Conservation (phyloP, 2,329 filamentous ascomycete species). For the Cordyceps farinosa region DNA sequence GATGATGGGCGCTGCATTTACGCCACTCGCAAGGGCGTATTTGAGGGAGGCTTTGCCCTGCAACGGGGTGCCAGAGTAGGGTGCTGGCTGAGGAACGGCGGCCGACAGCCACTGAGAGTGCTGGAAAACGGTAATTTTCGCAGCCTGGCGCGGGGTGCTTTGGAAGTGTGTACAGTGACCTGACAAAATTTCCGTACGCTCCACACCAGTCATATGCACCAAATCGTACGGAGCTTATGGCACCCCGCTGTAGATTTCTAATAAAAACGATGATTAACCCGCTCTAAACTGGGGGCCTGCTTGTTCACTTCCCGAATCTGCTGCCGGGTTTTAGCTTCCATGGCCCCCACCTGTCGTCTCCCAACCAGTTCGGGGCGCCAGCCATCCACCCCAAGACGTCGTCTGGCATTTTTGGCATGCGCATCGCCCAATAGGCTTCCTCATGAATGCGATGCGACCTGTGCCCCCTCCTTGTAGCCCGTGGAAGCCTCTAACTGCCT, state of each 20-base stretch:
- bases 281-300: neutral
- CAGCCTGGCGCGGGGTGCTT: too few relatives aligned
- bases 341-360: slow-evolving; percentile 1
- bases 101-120: neutral
- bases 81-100: neutral
- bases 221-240: too few relatives aligned
- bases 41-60: neutral
- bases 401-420: neutral
- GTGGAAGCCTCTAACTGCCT: neutral
- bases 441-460: neutral
- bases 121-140: neutral
- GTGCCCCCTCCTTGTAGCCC: neutral
- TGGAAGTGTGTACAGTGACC: neutral
- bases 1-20: neutral
- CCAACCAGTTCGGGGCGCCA: neutral
- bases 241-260: too few relatives aligned
- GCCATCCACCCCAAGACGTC: neutral
- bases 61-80: neutral
- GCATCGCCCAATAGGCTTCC: slow-evolving; percentile 6
- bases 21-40: neutral
- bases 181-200: too few relatives aligned
- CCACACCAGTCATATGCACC: too few relatives aligned
- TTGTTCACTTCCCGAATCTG: slow-evolving; percentile 19
- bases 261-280: neutral
- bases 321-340: slow-evolving; percentile 18